phyloP scores from a whole-genome alignment of 177 flowering plant species.

The Vitis hybrid region DNA sequence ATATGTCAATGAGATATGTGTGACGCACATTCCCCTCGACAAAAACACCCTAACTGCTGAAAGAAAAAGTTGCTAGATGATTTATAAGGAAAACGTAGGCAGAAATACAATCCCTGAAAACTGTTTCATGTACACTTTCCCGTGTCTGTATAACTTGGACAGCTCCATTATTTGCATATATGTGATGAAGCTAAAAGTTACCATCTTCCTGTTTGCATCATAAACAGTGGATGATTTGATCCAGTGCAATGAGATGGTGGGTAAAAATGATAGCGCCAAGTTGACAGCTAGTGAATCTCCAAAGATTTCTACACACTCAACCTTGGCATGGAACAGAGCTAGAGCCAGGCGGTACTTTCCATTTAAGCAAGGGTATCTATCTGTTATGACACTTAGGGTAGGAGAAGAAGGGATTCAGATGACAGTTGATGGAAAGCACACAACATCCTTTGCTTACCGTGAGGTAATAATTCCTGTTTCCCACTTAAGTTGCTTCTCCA shows the following conservation, averaged over 20 bases:
- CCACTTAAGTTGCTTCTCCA: neutral
- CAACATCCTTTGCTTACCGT: slow-evolving; percentile 87
- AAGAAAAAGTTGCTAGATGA: too few relatives aligned
- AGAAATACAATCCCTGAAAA: too few relatives aligned
- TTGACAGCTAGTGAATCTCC: slow-evolving; percentile 21
- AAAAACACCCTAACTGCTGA: too few relatives aligned
- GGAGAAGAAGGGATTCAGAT: slow-evolving; percentile 92
- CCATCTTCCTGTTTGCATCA: slow-evolving; percentile 4
- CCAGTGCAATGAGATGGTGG: slow-evolving; percentile 77
- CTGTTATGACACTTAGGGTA: slow-evolving; percentile 85
- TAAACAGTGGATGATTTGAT: slow-evolving; percentile 84
- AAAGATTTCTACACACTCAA: slow-evolving; percentile 35
- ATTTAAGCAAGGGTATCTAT: slow-evolving; percentile 75
- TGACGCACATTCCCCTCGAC: too few relatives aligned
- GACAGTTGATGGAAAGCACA: slow-evolving; percentile 97
- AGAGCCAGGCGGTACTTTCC: slow-evolving; percentile 70
- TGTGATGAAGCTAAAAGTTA: neutral
- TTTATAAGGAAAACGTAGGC: too few relatives aligned
- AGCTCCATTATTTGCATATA: neutral
- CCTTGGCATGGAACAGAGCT: slow-evolving; percentile 39
- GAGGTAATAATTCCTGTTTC: slow-evolving; percentile 48
- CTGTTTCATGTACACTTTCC: neutral
- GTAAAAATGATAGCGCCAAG: slow-evolving; percentile 42
- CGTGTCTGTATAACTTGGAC: neutral
- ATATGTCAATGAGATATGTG: too few relatives aligned